Percentiles rank a stretch among this genome's conserved stretches.
Evolutionary conservation across 768 basidiomycete species (phyloP).

Genomic region (Asterophora lycoperdoides): DNA sequence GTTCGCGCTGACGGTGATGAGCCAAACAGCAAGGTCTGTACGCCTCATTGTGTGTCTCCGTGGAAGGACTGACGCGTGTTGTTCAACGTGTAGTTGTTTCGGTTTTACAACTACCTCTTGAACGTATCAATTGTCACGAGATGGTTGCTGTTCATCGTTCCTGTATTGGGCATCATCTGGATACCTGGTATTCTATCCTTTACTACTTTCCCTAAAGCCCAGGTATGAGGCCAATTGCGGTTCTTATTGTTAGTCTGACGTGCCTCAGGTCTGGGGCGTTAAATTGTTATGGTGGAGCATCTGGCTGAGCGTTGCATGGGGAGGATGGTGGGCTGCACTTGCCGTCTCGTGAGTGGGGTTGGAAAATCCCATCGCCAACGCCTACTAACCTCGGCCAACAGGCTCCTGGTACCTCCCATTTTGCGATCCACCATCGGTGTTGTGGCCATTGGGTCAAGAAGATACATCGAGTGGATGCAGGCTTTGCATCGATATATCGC

Average conservation of each 20-base stretch:
- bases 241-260: no score
- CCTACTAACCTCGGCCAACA: conserved; percentile 24
- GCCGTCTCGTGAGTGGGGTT: conserved; percentile 51
- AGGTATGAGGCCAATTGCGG: no score
- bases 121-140: conserved; percentile 75
- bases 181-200: conserved; percentile 67
- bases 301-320: conserved; percentile 81
- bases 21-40: conserved; percentile 49
- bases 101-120: conserved; percentile 68
- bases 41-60: background rate
- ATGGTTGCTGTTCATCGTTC: conserved; percentile 77
- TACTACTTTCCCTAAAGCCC: no score
- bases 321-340: conserved; percentile 76
- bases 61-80: conserved; percentile 1
- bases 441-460: conserved; percentile 64
- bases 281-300: conserved; percentile 76
- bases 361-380: background rate
- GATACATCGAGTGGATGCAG: conserved; percentile 77
- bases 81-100: conserved; percentile 44
- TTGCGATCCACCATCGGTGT: conserved; percentile 65
- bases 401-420: conserved; percentile 46
- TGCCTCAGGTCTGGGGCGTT: conserved; percentile 50
- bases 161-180: conserved; percentile 63
- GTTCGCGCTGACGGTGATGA: conserved; percentile 59
- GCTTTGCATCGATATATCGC: conserved; percentile 65